Conservation (phyloP, 2,329 filamentous ascomycete genomes). For the Neoarthrinium moseri region DNA sequence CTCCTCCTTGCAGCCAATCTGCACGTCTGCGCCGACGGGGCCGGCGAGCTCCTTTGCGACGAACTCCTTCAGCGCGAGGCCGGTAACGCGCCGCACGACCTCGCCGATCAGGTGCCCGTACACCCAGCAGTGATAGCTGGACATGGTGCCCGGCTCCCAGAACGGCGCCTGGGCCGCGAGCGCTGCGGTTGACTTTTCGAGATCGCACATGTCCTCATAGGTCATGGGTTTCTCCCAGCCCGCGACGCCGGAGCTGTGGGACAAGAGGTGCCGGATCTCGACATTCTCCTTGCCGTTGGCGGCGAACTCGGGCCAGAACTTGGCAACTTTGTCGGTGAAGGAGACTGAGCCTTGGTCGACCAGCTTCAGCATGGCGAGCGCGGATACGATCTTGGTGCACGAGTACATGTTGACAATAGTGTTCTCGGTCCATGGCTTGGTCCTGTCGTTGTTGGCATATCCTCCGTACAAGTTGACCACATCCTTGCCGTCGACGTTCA, state of each 20-base stretch:
- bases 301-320: conserved; percentile 44
- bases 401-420: conserved; percentile 37
- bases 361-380: conserved; percentile 34
- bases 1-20: conserved; percentile 39
- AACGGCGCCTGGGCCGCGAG: conserved; percentile 37
- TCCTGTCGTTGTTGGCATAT: conserved; percentile 26
- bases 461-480: conserved; percentile 42
- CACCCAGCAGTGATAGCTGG: conserved; percentile 36
- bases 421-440: conserved; percentile 32
- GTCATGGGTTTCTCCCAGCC: conserved; percentile 31
- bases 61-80: conserved; percentile 39
- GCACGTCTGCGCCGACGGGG: conserved; percentile 43
- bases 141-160: conserved; percentile 39
- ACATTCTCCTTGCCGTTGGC: conserved; percentile 37
- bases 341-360: conserved; percentile 34
- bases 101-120: conserved; percentile 41
- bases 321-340: conserved; percentile 31
- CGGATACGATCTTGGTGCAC: conserved; percentile 34
- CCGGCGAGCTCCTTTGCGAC: conserved; percentile 30
- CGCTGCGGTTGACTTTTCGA: conserved; percentile 23
- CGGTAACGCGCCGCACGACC: conserved; percentile 36
- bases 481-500: conserved; percentile 35
- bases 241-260: conserved; percentile 33
- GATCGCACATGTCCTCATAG: conserved; percentile 31
- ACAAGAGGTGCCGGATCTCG: conserved; percentile 36